These are phyloP conservation scores for Cnidoscolus chayamansa DNA, from an alignment of 441 rosid genomes.

Conservation along the genomic window DNA sequence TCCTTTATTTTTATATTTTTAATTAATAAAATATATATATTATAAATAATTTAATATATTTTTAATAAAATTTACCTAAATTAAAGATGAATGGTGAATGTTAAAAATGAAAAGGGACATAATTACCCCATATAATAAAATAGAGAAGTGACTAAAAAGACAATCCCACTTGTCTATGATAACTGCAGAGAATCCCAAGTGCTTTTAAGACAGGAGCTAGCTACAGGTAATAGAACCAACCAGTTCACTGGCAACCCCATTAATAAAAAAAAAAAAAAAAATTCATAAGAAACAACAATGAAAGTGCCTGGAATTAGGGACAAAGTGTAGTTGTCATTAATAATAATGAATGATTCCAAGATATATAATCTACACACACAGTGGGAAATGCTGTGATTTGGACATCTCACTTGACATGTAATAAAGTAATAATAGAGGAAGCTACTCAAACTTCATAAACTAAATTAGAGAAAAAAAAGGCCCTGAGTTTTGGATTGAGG, in stretches of 20 bases:
- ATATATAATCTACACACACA: not conserved
- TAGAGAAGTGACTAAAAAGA: no score
- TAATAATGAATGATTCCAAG: not conserved
- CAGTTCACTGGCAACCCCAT: not conserved
- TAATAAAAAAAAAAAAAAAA: not conserved
- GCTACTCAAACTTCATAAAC: not conserved
- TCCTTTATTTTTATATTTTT: no score
- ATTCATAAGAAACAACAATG: not conserved
- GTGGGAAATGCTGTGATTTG: not conserved
- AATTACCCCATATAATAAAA: no score
- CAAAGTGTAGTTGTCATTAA: not conserved
- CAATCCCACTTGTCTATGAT: no score
- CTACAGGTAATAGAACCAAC: not conserved
- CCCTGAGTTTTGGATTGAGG: not conserved
- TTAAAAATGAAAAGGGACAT: no score
- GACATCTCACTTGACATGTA: conserved; percentile 9
- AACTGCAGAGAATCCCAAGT: not conserved
- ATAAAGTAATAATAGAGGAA: not conserved
- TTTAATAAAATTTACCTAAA: no score
- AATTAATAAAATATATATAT: no score
- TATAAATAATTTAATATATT: no score
- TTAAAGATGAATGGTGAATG: no score
- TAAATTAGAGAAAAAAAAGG: conserved; percentile 5
- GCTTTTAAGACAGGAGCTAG: not conserved
- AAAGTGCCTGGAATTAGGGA: not conserved